Evolutionary conservation across 116 monocot species (phyloP).

Genomic region (Cymodocea nodosa): DNA sequence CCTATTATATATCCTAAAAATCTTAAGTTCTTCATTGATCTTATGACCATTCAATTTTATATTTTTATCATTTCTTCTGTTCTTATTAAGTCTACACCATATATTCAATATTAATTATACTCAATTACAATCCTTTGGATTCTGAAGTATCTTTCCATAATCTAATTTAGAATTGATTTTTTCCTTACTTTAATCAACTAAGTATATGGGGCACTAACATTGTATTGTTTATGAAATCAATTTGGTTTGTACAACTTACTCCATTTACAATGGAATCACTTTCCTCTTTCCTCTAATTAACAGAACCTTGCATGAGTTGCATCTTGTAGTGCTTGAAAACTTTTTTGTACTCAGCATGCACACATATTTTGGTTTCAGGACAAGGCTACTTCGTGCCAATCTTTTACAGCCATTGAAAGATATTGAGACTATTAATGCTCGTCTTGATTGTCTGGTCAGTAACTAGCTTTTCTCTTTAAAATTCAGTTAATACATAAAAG

Average conservation of each 20-base stretch:
- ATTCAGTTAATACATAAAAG: not conserved
- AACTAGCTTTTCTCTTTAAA: not conserved
- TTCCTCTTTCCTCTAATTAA: not conserved
- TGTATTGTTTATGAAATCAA: too few relatives aligned
- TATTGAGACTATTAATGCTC: constrained; percentile 90
- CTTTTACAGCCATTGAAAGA: constrained; percentile 94
- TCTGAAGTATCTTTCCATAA: too few relatives aligned
- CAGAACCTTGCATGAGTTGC: not conserved
- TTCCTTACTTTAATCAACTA: too few relatives aligned
- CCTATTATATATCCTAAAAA: too few relatives aligned
- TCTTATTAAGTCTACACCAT: too few relatives aligned
- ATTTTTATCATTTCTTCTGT: too few relatives aligned
- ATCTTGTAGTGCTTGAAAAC: not conserved
- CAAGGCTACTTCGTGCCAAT: constrained; percentile 92
- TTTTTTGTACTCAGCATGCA: not conserved
- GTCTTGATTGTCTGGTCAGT: constrained; percentile 90
- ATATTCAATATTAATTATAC: too few relatives aligned
- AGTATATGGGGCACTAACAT: too few relatives aligned
- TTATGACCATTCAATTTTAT: too few relatives aligned
- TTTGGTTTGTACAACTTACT: not conserved
- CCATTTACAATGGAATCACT: not conserved
- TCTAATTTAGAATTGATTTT: too few relatives aligned
- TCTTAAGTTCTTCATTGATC: too few relatives aligned
- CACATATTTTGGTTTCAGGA: constrained; percentile 31
- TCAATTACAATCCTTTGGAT: too few relatives aligned